Base-by-base conservation (phyloP, 2,329 filamentous ascomycete species). In the Amylocarpus encephaloides region DNA sequence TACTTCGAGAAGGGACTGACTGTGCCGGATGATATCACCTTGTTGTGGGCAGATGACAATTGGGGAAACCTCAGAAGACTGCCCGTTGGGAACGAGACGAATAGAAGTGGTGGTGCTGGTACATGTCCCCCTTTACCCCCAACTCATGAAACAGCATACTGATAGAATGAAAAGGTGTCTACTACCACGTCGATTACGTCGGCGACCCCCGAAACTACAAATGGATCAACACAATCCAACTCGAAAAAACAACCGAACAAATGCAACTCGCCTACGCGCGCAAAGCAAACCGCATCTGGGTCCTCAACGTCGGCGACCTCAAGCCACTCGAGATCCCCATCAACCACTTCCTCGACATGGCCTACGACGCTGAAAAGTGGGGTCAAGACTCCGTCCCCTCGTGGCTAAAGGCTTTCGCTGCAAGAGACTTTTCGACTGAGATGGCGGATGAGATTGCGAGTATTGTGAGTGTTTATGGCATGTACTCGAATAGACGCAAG, bases 31-130 rank as follows among this genome's bases (percentile, higher is more conserved):
- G 77, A 85, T 59, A 77, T 87, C 26, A 86, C 80, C 1, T 70
- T 87, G 19, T 71, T 86, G 4, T 86, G 82, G 77, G 74, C 81
- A 0, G 83, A 86, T 62, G 83, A 87, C 66, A 86, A 85, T 66
- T 84, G 74, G 72, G 82, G 82, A 10, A 82, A 85, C 63, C 74
- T 83, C 22, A 73, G 81, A 26, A 71, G 83, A 18, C 68, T 86
- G 29, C 83, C 83, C 4, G 65, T 80, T 13, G 70, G 67, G 1
- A 76, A 79, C 52, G 83, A 86, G 68, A 80, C 74, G 2, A 65
- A 68, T n/a, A 70, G 83, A 10, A 67, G 70, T 4, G 82, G 80
- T 33, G 82, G 83, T 19, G 79, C 82, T 29, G 83, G 83, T 59
- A 34, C 48, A 49, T 53, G 10, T 10, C 30, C 18, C 22, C 9